Percentiles rank a stretch among this genome's conserved stretches.
phyloP scores from a whole-genome alignment of 1,139 yeast species.

The Pichia sp. region DNA sequence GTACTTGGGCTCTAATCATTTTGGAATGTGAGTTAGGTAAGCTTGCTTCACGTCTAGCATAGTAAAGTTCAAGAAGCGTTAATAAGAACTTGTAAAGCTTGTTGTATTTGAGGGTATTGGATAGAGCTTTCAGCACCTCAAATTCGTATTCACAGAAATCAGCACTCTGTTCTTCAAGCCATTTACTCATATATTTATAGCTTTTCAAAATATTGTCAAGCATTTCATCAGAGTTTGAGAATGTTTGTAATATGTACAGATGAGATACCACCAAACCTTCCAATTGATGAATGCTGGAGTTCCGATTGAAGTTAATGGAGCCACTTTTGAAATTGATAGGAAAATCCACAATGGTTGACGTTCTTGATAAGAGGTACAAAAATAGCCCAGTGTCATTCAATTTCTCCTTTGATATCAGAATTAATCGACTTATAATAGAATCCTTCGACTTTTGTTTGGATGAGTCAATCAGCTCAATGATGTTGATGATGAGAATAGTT shows the following conservation, averaged over 20 bases:
- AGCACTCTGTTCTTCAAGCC: too few relatives aligned
- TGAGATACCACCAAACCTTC: constrained; percentile 19
- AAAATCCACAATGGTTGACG: constrained; percentile 20
- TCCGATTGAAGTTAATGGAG: constrained; percentile 11
- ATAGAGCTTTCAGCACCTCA: too few relatives aligned
- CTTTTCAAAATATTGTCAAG: too few relatives aligned
- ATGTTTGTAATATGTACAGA: constrained; percentile 16
- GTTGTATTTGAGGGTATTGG: too few relatives aligned
- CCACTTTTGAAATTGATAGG: constrained; percentile 19
- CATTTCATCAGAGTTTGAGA: constrained; percentile 5
- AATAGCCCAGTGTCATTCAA: constrained; percentile 25
- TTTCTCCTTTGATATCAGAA: constrained; percentile 16
- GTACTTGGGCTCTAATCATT: too few relatives aligned
- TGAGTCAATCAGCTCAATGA: constrained; percentile 14
- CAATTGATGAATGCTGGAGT: constrained; percentile 10
- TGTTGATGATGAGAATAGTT: constrained; percentile 16
- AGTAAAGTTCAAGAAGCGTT: too few relatives aligned
- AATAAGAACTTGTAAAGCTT: too few relatives aligned
- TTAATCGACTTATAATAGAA: constrained; percentile 15
- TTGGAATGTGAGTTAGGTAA: too few relatives aligned
- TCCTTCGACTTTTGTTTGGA: constrained; percentile 9
- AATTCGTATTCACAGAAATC: too few relatives aligned
- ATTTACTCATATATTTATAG: too few relatives aligned
- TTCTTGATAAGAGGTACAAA: constrained; percentile 21
- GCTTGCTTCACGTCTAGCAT: too few relatives aligned